These are phyloP conservation scores for Anisodus tanguticus DNA, from an alignment of 257 asterid species.

Conservation along the genomic window DNA sequence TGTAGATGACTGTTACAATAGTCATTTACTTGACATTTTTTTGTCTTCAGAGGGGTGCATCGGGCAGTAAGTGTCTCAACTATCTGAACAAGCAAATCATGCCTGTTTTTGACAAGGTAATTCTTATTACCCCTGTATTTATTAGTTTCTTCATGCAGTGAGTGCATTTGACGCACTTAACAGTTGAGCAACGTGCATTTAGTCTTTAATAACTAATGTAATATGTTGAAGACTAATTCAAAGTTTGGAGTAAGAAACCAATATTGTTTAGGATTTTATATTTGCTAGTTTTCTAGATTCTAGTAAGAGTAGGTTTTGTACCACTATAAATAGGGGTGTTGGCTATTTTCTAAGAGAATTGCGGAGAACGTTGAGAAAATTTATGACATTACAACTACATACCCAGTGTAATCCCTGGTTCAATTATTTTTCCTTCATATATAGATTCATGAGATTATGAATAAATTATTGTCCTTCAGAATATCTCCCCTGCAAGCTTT, in stretches of 20 bases:
- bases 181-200: not conserved
- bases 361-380: not conserved
- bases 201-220: not conserved
- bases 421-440: too few species aligned
- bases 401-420: too few species aligned
- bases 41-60: slow-evolving; percentile 83
- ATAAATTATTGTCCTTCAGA: too few species aligned
- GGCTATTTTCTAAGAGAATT: not conserved
- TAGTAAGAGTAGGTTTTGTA: not conserved
- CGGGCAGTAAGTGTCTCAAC: slow-evolving; percentile 81
- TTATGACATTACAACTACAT: not conserved
- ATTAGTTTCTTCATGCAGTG: slow-evolving; percentile 14
- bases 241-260: slow-evolving; percentile 22
- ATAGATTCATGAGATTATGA: too few species aligned
- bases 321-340: not conserved
- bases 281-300: not conserved
- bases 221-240: not conserved
- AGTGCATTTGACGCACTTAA: not conserved
- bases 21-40: slow-evolving; percentile 25
- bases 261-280: not conserved
- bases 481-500: not conserved
- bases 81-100: slow-evolving; percentile 79
- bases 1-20: slow-evolving; percentile 30
- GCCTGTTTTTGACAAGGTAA: slow-evolving; percentile 95
- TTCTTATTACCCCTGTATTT: slow-evolving; percentile 1